Percentiles rank a stretch among this genome's conserved stretches.
Conservation (phyloP, 345 rosid species). For the Trapa incisa region DNA sequence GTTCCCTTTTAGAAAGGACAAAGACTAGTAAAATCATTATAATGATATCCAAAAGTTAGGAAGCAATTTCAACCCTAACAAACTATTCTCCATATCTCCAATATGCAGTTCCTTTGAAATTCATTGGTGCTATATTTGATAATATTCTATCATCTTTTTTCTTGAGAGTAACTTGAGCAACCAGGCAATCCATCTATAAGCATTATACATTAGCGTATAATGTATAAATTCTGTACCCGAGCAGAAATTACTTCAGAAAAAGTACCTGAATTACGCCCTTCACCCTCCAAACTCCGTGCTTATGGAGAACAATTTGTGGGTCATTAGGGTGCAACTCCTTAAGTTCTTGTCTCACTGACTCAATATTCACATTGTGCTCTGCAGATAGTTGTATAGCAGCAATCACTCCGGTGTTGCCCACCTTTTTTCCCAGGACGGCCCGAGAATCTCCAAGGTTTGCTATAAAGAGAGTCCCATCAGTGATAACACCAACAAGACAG, state of each 20-base stretch:
- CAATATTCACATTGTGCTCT: constrained; percentile 84
- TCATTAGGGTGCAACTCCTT: constrained; percentile 73
- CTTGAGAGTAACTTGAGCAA: neutral
- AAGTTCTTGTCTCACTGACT: constrained; percentile 70
- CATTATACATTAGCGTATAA: neutral
- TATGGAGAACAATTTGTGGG: constrained; percentile 69
- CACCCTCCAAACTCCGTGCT: constrained; percentile 94
- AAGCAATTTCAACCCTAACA: neutral
- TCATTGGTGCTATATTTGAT: neutral
- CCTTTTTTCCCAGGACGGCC: constrained; percentile 73
- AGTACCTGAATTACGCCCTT: constrained; percentile 84
- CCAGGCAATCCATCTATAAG: neutral
- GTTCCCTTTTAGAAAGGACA: too few species aligned
- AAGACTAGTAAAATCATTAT: neutral
- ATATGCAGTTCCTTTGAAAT: neutral
- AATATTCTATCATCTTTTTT: neutral
- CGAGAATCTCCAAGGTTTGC: constrained; percentile 88
- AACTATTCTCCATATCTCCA: neutral
- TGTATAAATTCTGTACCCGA: neutral
- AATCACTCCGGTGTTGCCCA: constrained; percentile 50
- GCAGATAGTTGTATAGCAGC: constrained; percentile 74
- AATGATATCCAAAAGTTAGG: neutral
- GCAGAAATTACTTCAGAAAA: constrained; percentile 6
- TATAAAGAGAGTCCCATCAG: constrained; percentile 60
- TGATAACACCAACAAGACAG: constrained; percentile 81